These are phyloP conservation scores for Saccharomyces uvarum DNA, from an alignment of 1,139 yeast species.

Conservation along the genomic window DNA sequence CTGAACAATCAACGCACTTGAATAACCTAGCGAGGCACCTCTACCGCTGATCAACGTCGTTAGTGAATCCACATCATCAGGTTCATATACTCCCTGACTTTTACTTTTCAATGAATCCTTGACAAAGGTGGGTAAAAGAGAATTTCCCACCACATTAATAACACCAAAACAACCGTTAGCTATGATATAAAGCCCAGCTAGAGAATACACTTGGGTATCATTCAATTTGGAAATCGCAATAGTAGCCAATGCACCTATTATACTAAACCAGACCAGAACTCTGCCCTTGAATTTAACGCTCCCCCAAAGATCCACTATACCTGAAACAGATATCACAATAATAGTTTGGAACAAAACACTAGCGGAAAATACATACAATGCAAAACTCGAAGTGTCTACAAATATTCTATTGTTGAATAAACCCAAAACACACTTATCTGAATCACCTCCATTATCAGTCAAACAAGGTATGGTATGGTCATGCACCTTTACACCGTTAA, in stretches of 20 bases:
- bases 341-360: constrained; percentile 59
- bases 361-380: constrained; percentile 58
- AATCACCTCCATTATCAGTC: constrained; percentile 7
- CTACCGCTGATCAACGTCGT: constrained; percentile 50
- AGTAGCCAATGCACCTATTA: constrained; percentile 48
- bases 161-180: constrained; percentile 68
- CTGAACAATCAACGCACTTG: constrained; percentile 58
- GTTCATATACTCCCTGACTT: constrained; percentile 7
- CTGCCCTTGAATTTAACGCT: constrained; percentile 28
- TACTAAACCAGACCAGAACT: constrained; percentile 46
- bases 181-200: constrained; percentile 48
- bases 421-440: constrained; percentile 38
- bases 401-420: constrained; percentile 21
- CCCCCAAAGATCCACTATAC: constrained; percentile 58
- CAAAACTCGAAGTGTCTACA: constrained; percentile 61
- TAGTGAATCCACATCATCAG: constrained; percentile 26
- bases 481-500: constrained; percentile 49
- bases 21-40: constrained; percentile 61
- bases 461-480: constrained; percentile 45
- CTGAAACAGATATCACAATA: constrained; percentile 59
- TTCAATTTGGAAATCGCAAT: constrained; percentile 39
- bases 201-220: constrained; percentile 43
- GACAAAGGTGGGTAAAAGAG: constrained; percentile 53
- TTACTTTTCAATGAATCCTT: constrained; percentile 18
- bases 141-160: constrained; percentile 68